A percentile compares a stretch with the other conserved stretches of the same genome.
Evolutionary conservation across 495 filamentous ascomycete species (phyloP).

Genomic region (Opeltia flavorubescens): DNA sequence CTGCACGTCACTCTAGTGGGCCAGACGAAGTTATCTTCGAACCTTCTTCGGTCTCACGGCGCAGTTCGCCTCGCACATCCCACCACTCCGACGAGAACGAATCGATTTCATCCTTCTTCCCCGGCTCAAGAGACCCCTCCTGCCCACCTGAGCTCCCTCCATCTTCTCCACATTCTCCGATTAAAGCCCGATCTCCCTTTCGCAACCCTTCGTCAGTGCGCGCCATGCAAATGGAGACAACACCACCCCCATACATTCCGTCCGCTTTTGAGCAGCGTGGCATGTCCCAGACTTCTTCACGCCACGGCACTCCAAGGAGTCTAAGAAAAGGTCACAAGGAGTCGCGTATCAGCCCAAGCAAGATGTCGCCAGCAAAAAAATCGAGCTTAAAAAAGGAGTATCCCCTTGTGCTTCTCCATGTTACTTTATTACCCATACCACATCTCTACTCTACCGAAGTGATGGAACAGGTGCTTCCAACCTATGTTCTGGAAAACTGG

Average conservation of each 20-base stretch:
- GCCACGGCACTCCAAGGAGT: conserved; percentile 13
- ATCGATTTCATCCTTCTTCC: conserved; percentile 8
- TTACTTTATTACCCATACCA: conserved; percentile 62
- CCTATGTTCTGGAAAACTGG: conserved; percentile 54
- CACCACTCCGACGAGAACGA: conserved; percentile 12
- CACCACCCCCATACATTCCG: conserved; percentile 36
- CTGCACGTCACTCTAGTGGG: conserved; percentile 12
- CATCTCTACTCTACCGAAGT: conserved; percentile 54
- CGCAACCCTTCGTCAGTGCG: conserved; percentile 62
- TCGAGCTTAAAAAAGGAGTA: conserved; percentile 42
- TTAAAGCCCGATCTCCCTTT: conserved; percentile 30
- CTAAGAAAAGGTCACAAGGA: conserved; percentile 12
- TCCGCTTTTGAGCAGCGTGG: conserved; percentile 31
- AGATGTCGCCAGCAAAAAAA: conserved; percentile 21
- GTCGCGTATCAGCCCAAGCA: conserved; percentile 11
- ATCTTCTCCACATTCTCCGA: conserved; percentile 13
- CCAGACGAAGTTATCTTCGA: conserved; percentile 18
- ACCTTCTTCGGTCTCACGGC: conserved; percentile 4
- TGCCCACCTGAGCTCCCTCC: conserved; percentile 1
- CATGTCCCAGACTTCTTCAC: conserved; percentile 14
- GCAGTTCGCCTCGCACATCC: conserved; percentile 16
- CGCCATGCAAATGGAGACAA: conserved; percentile 64
- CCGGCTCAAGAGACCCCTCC: conserved; percentile 2
- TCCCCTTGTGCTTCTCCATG: conserved; percentile 78
- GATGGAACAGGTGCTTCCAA: conserved; percentile 41